A percentile compares a stretch with the other conserved stretches of the same genome.
phyloP scores from a whole-genome alignment of 306 rosid genomes.

The Datisca glomerata region DNA sequence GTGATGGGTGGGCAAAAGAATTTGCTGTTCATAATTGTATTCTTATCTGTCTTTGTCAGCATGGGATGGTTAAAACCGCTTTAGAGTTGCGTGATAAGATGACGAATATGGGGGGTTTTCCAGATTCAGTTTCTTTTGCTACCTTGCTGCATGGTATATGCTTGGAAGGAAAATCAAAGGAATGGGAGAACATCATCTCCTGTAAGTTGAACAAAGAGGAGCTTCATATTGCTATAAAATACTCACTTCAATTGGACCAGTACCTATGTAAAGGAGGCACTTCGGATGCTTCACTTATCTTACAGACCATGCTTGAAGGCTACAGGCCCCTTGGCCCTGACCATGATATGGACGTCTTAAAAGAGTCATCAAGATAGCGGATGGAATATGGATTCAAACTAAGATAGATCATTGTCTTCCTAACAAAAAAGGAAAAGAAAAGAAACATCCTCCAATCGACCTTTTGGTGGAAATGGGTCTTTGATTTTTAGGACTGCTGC shows the following conservation, averaged over 20 bases:
- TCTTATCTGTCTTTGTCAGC: conserved; percentile 51
- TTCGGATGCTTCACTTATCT: conserved; percentile 47
- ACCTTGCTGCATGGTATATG: conserved; percentile 63
- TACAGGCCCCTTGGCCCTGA: conserved; percentile 22
- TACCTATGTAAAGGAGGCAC: conserved; percentile 32
- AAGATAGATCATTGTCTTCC: neutral
- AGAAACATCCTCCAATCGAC: no score
- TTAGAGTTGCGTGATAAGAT: conserved; percentile 41
- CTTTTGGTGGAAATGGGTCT: no score
- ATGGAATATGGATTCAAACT: conserved; percentile 10
- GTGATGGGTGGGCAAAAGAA: conserved; percentile 43
- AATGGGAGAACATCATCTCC: conserved; percentile 46
- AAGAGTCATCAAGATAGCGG: conserved; percentile 14
- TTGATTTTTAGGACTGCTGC: no score
- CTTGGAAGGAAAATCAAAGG: conserved; percentile 46
- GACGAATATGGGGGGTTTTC: conserved; percentile 30
- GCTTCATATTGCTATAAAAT: conserved; percentile 43
- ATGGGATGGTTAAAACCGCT: conserved; percentile 61
- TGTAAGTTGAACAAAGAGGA: conserved; percentile 30
- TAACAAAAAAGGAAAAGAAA: no score
- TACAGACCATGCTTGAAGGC: conserved; percentile 45
- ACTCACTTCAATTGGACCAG: conserved; percentile 46
- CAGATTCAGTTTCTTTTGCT: conserved; percentile 45
- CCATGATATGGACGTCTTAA: conserved; percentile 16
- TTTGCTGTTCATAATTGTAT: conserved; percentile 59